Evolutionary conservation across 2,329 filamentous ascomycete genomes (phyloP).

Genomic region (Thelonectria discophora): DNA sequence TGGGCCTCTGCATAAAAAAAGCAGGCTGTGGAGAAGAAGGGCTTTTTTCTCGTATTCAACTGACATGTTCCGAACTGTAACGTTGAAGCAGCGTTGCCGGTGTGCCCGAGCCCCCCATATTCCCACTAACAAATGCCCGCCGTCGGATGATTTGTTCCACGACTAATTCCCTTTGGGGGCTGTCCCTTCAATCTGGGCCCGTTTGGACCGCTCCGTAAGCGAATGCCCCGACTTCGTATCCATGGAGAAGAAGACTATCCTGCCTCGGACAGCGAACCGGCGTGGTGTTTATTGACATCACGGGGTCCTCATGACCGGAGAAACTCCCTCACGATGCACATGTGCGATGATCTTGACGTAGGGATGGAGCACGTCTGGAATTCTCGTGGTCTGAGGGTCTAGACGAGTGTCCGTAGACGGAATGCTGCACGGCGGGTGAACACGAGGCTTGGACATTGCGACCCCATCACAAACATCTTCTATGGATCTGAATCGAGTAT

Average conservation of each 20-base stretch:
- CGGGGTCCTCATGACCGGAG: not conserved
- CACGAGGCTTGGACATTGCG: not conserved
- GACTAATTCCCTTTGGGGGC: slow-evolving; percentile 4
- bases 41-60: slow-evolving; percentile 36
- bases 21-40: slow-evolving; percentile 34
- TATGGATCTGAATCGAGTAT: no score
- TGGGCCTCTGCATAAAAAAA: not conserved
- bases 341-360: not conserved
- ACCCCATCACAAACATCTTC: not conserved
- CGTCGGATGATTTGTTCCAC: not conserved
- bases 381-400: no score
- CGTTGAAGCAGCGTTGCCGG: not conserved
- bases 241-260: not conserved
- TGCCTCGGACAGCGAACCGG: not conserved
- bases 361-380: not conserved
- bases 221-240: not conserved
- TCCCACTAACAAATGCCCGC: not conserved
- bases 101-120: slow-evolving; percentile 9
- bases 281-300: not conserved
- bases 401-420: not conserved
- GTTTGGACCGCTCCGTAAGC: not conserved
- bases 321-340: not conserved
- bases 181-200: not conserved
- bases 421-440: not conserved
- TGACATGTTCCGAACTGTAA: slow-evolving; percentile 3